Conservation (phyloP, 2,329 filamentous ascomycete genomes). For the Epichloe uncinata region DNA sequence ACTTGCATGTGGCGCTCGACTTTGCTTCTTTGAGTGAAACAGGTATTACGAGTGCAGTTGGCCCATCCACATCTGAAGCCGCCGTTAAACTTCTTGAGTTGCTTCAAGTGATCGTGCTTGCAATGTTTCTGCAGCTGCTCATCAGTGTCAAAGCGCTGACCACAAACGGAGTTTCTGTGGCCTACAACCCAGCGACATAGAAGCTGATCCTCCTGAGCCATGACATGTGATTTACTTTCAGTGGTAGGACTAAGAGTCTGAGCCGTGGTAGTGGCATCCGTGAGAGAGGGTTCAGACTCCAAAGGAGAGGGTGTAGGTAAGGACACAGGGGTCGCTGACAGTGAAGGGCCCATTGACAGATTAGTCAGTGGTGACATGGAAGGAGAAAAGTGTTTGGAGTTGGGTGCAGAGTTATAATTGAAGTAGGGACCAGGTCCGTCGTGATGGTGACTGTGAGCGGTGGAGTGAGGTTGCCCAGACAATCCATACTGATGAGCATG, state of each 20-base stretch:
- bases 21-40: slow-evolving; percentile 48
- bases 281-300: slow-evolving; percentile 10
- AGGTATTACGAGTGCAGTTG: slow-evolving; percentile 37
- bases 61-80: slow-evolving; percentile 45
- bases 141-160: slow-evolving; percentile 26
- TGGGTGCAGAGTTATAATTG: not conserved
- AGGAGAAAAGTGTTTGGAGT: slow-evolving; percentile 10
- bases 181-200: slow-evolving; percentile 21
- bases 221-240: slow-evolving; percentile 7
- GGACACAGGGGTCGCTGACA: slow-evolving; percentile 10
- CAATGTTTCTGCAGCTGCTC: slow-evolving; percentile 43
- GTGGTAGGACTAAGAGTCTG: not conserved
- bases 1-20: slow-evolving; percentile 52
- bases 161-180: slow-evolving; percentile 15
- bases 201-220: slow-evolving; percentile 14
- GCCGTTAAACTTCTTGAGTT: slow-evolving; percentile 27
- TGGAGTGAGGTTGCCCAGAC: not conserved
- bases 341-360: slow-evolving; percentile 11
- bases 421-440: not conserved
- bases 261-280: not conserved
- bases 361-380: slow-evolving; percentile 13
- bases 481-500: slow-evolving; percentile 7
- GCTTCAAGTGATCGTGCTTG: slow-evolving; percentile 34
- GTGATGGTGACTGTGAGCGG: slow-evolving; percentile 2
- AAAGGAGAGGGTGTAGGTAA: slow-evolving; percentile 11